Evolutionary conservation across 305 asterid genomes (phyloP).

Genomic region (Fraxinus floribunda): DNA sequence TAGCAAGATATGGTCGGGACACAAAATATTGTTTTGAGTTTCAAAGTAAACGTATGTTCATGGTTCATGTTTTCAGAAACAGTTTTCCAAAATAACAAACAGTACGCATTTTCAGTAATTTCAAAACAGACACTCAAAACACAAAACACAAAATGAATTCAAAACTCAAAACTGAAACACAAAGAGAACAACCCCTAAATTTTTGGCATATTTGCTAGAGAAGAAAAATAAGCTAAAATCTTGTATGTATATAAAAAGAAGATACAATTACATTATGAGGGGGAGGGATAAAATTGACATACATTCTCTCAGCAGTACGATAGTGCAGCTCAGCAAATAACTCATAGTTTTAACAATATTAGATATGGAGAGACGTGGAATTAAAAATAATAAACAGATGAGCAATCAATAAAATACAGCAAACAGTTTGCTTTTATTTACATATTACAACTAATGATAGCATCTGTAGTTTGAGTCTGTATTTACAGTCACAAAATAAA

Average conservation of each 20-base stretch:
- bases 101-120: too few relatives aligned
- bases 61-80: too few relatives aligned
- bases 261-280: not conserved
- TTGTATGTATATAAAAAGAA: not conserved
- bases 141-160: too few relatives aligned
- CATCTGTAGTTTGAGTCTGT: conserved; percentile 26
- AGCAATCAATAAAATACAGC: not conserved
- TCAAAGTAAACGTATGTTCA: too few relatives aligned
- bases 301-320: not conserved
- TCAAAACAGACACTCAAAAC: too few relatives aligned
- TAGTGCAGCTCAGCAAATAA: not conserved
- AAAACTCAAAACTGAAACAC: too few relatives aligned
- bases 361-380: not conserved
- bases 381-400: not conserved
- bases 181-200: too few relatives aligned
- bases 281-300: not conserved
- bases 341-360: not conserved
- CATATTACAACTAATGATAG: conserved; percentile 34
- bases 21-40: too few relatives aligned
- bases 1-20: too few relatives aligned
- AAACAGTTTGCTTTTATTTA: conserved; percentile 1
- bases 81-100: too few relatives aligned
- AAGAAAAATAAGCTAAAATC: not conserved
- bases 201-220: not conserved
- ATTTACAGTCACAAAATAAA: conserved; percentile 35